Base-by-base conservation (phyloP, 1,139 yeast genomes). In the Petasospora fabianii region DNA sequence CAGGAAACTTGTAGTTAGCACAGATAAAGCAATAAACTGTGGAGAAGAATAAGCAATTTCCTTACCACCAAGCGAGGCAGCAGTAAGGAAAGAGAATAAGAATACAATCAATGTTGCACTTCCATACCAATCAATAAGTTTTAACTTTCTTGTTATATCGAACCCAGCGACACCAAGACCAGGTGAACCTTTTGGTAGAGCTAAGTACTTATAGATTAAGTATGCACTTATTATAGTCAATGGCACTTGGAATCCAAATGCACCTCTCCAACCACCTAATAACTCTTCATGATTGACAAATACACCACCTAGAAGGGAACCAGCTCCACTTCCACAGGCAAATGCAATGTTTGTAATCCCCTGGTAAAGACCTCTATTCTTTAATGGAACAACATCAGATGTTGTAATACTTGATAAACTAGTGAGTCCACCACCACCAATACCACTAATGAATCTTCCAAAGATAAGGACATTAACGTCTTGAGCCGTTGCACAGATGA, bases 81-180 rank as follows among this genome's bases (percentile, higher is more conserved):
- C 86, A 16, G 80, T 61, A 64, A 86, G 70, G 48, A 72, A 62
- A 27, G 70, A 54, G 17, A 71, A 49, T 49, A 86, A 66, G 10
- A 83, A 64, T 12, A 66, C 46, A 32, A 85, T 82, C 55, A 84
- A 65, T 18, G 77, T 63, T 20, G 73, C 56, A 1, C 90, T 76
- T 3, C 97, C 97, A 35, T 66, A 60, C 63, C 86, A 77, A 58
- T 88, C 97, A 28, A 88, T 75, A 38, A 84, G 60, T 42, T 65
- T 65, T 46, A 81, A 58, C 52, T 73, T 73, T 42, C 68, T 68
- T 29, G 63, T 51, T 38, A 61, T 53, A 52, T 57, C 51, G 48
- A 60, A 32, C 15, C 48, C 44, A 14, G 37, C 35, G 46, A 51
- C 45, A 39, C 61, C 58, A 26, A 49, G 35, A 1, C 64, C 58